A percentile compares a stretch with the other conserved stretches of the same genome.
Conservation (phyloP, 2,329 filamentous ascomycete genomes). For the Acephala macrosclerotiorum region DNA sequence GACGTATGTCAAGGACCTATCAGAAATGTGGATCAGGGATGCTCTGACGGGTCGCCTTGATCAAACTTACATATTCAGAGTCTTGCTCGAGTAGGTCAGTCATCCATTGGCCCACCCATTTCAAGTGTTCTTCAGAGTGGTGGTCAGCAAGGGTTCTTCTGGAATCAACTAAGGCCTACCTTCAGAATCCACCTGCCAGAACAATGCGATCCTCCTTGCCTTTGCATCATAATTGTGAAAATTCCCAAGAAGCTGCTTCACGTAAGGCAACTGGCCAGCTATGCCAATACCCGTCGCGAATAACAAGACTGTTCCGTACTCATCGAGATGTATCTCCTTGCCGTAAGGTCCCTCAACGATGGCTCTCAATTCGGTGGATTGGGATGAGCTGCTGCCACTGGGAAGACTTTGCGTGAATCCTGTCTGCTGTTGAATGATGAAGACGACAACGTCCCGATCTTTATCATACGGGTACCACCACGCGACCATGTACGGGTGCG, state of each 20-base stretch:
- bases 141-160: neutral
- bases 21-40: neutral
- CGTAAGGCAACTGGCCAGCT: constrained; percentile 10
- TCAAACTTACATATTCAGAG: neutral
- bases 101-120: neutral
- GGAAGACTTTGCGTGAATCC: neutral
- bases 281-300: constrained; percentile 30
- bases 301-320: constrained; percentile 28
- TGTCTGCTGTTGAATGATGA: constrained; percentile 15
- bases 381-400: neutral
- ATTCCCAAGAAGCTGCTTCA: constrained; percentile 4
- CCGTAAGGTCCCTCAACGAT: constrained; percentile 31
- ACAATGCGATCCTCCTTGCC: neutral
- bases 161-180: neutral
- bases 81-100: neutral
- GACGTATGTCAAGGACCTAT: neutral
- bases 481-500: constrained; percentile 24
- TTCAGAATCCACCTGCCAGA: constrained; percentile 1
- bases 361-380: constrained; percentile 9
- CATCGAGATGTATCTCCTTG: constrained; percentile 18
- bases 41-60: neutral
- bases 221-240: constrained; percentile 11
- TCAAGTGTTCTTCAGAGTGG: neutral
- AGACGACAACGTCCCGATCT: constrained; percentile 12
- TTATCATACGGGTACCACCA: constrained; percentile 22